These are phyloP conservation scores for Mycena metata DNA, from an alignment of 768 basidiomycete genomes.

Conservation along the genomic window DNA sequence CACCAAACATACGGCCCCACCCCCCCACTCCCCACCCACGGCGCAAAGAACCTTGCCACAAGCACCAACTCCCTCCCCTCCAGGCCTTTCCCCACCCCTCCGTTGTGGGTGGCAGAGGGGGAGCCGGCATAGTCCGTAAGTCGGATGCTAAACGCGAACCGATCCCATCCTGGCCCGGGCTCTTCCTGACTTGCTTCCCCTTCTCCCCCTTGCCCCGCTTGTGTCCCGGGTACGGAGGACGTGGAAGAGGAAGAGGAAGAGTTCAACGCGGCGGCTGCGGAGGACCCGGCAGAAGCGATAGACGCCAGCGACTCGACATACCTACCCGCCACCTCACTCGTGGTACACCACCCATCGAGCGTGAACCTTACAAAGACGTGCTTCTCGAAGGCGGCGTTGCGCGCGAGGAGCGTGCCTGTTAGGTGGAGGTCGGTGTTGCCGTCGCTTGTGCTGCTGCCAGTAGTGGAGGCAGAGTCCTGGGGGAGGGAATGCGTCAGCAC, in stretches of 20 bases:
- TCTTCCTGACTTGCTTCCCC: slow-evolving; percentile 28
- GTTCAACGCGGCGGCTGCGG: too few relatives aligned
- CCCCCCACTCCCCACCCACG: slow-evolving; percentile 29
- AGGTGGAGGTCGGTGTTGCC: slow-evolving; percentile 53
- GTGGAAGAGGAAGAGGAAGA: neutral
- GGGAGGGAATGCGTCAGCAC: slow-evolving; percentile 10
- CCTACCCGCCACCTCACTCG: slow-evolving; percentile 81
- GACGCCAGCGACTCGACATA: slow-evolving; percentile 54
- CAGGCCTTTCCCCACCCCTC: slow-evolving; percentile 46
- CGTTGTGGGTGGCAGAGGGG: neutral
- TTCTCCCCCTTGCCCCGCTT: neutral
- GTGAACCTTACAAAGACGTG: slow-evolving; percentile 89
- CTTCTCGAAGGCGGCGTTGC: slow-evolving; percentile 91
- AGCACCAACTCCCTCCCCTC: slow-evolving; percentile 69
- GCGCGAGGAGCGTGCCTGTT: slow-evolving; percentile 83
- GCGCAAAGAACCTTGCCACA: slow-evolving; percentile 63
- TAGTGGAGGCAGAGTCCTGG: too few relatives aligned
- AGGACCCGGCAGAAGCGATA: too few relatives aligned
- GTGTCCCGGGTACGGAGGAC: neutral
- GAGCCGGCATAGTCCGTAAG: slow-evolving; percentile 86
- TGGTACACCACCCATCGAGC: slow-evolving; percentile 94
- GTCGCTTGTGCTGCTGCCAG: too few relatives aligned
- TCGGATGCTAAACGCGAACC: slow-evolving; percentile 72
- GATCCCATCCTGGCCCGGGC: slow-evolving; percentile 61
- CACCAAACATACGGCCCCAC: slow-evolving; percentile 37